Conservation (phyloP, 2,329 filamentous ascomycete genomes). For the Fusarium cicatricum region DNA sequence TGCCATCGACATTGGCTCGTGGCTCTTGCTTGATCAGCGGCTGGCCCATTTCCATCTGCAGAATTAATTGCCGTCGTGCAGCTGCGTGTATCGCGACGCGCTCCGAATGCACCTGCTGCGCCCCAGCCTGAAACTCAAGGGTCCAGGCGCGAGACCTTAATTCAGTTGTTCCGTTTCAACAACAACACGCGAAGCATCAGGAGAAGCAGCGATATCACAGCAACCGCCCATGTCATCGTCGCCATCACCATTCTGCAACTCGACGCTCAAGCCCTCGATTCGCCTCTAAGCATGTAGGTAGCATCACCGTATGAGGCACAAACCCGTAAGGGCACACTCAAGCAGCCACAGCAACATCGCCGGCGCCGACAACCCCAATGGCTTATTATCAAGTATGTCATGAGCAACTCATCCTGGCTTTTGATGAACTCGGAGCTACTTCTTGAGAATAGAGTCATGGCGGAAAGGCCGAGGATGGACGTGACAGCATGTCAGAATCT, state of each 20-base stretch:
- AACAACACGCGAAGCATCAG: conserved; percentile 1
- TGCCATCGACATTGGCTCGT: too few species aligned
- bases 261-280: conserved; percentile 7
- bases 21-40: conserved; percentile 8
- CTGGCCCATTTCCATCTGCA: conserved; percentile 6
- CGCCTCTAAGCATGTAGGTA: conserved; percentile 4
- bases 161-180: conserved; percentile 6
- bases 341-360: conserved; percentile 26
- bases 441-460: conserved; percentile 8
- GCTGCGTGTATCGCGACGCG: conserved; percentile 4
- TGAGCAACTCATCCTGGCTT: too few species aligned
- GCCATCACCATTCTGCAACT: conserved; percentile 1
- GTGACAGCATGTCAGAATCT: background rate
- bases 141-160: conserved; percentile 25
- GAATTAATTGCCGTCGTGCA: conserved; percentile 23
- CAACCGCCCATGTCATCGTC: too few species aligned
- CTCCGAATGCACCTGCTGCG: background rate
- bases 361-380: conserved; percentile 7
- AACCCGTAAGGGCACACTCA: background rate
- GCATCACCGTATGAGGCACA: background rate
- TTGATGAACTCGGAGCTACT: background rate
- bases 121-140: conserved; percentile 33
- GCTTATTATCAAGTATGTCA: too few species aligned
- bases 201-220: background rate
- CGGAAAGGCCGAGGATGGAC: too few species aligned